A percentile compares a stretch with the other conserved stretches of the same genome.
Conservation (phyloP, 441 rosid genomes). For the Populus hybrid region DNA sequence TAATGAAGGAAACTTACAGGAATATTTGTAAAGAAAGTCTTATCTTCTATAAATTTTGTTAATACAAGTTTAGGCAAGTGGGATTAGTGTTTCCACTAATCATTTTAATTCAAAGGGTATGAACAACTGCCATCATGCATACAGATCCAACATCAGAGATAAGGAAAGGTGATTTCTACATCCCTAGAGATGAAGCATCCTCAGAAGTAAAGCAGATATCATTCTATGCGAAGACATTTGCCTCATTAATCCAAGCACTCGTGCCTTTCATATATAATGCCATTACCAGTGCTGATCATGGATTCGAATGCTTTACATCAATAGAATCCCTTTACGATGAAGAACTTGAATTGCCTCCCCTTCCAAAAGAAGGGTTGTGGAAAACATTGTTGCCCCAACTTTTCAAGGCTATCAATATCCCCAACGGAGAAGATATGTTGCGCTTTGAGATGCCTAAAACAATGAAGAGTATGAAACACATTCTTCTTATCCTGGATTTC, state of each 20-base stretch:
- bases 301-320: conserved; percentile 52
- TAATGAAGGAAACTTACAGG: too few relatives aligned
- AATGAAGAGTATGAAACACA: conserved; percentile 31
- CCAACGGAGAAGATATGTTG: conserved; percentile 38
- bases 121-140: background rate
- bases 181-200: conserved; percentile 71
- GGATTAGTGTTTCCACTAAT: too few relatives aligned
- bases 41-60: too few relatives aligned
- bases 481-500: background rate
- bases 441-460: conserved; percentile 54
- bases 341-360: conserved; percentile 49
- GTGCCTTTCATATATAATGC: conserved; percentile 37
- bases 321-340: conserved; percentile 58
- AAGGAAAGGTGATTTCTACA: conserved; percentile 38
- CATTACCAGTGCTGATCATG: conserved; percentile 29
- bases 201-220: conserved; percentile 40
- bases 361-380: conserved; percentile 28
- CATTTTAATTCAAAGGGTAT: background rate
- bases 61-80: too few relatives aligned
- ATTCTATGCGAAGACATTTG: conserved; percentile 49
- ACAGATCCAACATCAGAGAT: conserved; percentile 52
- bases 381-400: conserved; percentile 49
- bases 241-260: conserved; percentile 51
- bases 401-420: conserved; percentile 29
- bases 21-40: too few relatives aligned